Evolutionary conservation across 768 basidiomycete genomes (phyloP), one percentile per base, ranked within the genome.

Genomic region (Mycena indigotica): DNA sequence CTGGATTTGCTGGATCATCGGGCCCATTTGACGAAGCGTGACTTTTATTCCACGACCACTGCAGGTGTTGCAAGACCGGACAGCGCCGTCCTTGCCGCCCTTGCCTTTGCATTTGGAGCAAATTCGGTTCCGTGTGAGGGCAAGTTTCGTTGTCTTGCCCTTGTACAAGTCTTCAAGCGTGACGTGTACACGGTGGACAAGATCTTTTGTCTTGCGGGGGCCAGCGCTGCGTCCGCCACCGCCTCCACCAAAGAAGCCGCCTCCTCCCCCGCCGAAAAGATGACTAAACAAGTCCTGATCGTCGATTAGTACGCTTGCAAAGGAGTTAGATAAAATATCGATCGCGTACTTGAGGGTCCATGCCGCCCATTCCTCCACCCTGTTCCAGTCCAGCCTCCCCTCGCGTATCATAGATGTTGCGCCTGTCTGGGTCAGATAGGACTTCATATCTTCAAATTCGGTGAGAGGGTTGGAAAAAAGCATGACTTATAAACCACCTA

Each of bases 1-100:
- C 72, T 98, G 97, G 65, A 98, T 92, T 76, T 99, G 96, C 75
- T 99, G 97, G 66, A 99, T 93, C 97, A 99, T 99, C 4, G 97
- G 97, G 25, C 97, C 97, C 86, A 99, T 91, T 73, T 98, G 97
- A 60, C 97, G 91, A 60, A 98, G 77, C 51, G 89, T 93, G 69
- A 98, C 74, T 71, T 88, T 91, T 78, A 95, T 76, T 67, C 97
- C 97, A 63, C 93, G 92, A 55, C 97, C 97, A 67, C 77, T 82
- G 77, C 97, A 99, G 15, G 77, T 67, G 40, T 71, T 62, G 75
- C 97, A 99, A 25, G 80, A 67, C 70, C 87, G 84, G 61, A 97
- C 93, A 51, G 97, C 91, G 55, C 96, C 97, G 17, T 97, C 95
- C 75, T 98, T 98, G 55, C 97, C 97, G 48, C 97, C 97, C 71